phyloP scores from a whole-genome alignment of 495 filamentous ascomycete species.

The Aspergillus haitiensis region DNA sequence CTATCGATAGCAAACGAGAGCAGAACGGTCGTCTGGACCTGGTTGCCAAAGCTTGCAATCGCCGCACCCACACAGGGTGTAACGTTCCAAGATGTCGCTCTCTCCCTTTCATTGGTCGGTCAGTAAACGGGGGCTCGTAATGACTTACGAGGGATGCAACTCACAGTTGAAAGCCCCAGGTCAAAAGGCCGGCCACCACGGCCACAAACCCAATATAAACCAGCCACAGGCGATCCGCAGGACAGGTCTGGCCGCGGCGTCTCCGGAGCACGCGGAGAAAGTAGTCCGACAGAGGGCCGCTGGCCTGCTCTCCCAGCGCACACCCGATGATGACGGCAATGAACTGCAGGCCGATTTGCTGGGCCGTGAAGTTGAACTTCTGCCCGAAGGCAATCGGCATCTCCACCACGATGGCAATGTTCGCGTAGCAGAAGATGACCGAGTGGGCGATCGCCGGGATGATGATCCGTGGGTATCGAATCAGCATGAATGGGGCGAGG shows the following conservation, averaged over 20 bases:
- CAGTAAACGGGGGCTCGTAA: no score
- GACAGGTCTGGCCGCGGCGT: constrained; percentile 18
- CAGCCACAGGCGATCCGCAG: constrained; percentile 38
- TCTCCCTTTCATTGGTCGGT: no score
- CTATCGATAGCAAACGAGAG: constrained; percentile 36
- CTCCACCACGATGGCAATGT: constrained; percentile 37
- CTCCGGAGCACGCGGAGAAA: constrained; percentile 23
- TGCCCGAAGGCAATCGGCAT: constrained; percentile 34
- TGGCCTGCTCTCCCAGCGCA: constrained; percentile 37
- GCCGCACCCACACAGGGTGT: constrained; percentile 36
- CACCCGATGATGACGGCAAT: constrained; percentile 39
- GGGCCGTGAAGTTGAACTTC: constrained; percentile 35
- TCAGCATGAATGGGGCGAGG: constrained; percentile 27
- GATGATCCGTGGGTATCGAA: constrained; percentile 25
- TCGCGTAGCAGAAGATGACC: constrained; percentile 35
- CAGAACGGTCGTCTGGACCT: constrained; percentile 37
- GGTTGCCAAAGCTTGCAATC: constrained; percentile 38
- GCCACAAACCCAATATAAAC: constrained; percentile 33
- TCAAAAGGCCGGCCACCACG: constrained; percentile 29
- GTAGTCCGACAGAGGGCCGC: constrained; percentile 35
- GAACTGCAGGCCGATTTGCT: constrained; percentile 39
- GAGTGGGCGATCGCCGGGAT: constrained; percentile 32
- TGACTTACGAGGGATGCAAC: no score
- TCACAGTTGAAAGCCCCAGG: constrained; percentile 34
- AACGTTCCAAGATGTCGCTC: constrained; percentile 34